Evolutionary conservation across 1,284 basidiomycete genomes (phyloP).

Genomic region (Chalciporus sp.): DNA sequence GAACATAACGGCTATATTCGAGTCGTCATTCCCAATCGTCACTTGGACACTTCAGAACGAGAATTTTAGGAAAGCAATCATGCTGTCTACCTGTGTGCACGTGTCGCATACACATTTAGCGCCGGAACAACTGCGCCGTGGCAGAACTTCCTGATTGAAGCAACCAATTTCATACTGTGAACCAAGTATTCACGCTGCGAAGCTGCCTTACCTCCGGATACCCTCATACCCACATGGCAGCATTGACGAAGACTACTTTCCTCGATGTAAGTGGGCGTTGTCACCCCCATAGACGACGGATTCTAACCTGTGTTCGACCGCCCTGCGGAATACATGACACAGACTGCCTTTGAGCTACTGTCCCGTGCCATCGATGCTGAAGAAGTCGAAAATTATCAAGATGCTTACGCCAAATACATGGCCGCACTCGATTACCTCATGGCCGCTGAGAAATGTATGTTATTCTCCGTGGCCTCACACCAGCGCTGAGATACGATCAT

Average conservation of each 20-base stretch:
- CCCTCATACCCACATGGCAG: background rate
- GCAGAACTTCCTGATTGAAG: background rate
- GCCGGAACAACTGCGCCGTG: background rate
- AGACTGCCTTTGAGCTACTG: slow-evolving; percentile 25
- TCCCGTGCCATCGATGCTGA: slow-evolving; percentile 48
- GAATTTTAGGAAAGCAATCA: too few relatives aligned
- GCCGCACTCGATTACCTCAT: slow-evolving; percentile 98
- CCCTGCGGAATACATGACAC: background rate
- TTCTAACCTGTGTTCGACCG: too few relatives aligned
- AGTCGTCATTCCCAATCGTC: too few relatives aligned
- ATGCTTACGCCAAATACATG: slow-evolving; percentile 93
- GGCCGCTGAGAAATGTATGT: slow-evolving; percentile 66
- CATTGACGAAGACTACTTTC: background rate
- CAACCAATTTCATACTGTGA: too few relatives aligned
- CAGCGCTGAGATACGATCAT: background rate
- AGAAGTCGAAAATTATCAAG: slow-evolving; percentile 89
- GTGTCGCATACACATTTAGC: background rate
- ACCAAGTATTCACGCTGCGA: too few relatives aligned
- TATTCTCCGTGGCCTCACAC: slow-evolving; percentile 11
- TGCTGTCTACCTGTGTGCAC: too few relatives aligned
- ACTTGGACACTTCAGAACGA: too few relatives aligned
- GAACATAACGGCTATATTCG: too few relatives aligned
- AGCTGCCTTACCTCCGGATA: background rate
- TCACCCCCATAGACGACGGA: too few relatives aligned
- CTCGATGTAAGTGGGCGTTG: background rate